Conservation (phyloP, 1,139 yeast genomes). For the Protomyces pachydermus region DNA sequence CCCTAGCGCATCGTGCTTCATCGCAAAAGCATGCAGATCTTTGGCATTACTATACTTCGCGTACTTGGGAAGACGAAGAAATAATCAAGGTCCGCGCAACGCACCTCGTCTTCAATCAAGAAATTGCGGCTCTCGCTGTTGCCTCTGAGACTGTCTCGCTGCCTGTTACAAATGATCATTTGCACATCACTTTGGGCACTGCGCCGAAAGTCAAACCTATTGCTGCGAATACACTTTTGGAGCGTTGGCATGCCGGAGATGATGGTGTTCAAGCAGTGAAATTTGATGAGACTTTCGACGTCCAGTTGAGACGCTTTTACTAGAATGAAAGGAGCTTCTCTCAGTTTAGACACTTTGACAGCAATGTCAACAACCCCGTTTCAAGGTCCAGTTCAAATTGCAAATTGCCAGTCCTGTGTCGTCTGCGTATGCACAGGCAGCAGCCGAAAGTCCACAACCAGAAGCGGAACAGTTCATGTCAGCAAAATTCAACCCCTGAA, state of each 20-base stretch:
- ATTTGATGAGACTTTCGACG: background rate
- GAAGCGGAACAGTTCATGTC: too few species aligned
- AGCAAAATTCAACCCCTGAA: too few species aligned
- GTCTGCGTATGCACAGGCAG: too few species aligned
- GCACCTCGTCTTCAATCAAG: constrained; percentile 49
- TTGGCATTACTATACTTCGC: constrained; percentile 38
- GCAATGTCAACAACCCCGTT: too few species aligned
- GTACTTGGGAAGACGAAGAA: constrained; percentile 45
- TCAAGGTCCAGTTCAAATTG: too few species aligned
- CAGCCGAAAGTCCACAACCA: too few species aligned
- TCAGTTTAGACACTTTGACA: too few species aligned
- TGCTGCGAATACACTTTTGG: constrained; percentile 48
- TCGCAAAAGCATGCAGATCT: constrained; percentile 31
- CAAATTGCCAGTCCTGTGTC: too few species aligned
- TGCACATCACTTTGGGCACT: constrained; percentile 79
- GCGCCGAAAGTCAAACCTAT: constrained; percentile 48
- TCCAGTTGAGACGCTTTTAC: background rate
- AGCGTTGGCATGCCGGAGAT: background rate
- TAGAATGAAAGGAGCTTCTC: background rate
- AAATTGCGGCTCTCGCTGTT: constrained; percentile 56
- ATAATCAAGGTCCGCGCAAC: constrained; percentile 37
- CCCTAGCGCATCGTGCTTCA: constrained; percentile 55
- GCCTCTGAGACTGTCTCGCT: constrained; percentile 35
- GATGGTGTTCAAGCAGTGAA: background rate
- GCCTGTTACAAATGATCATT: constrained; percentile 45